Evolutionary conservation across 495 filamentous ascomycete genomes (phyloP).

Genomic region (Zalerion maritima): DNA sequence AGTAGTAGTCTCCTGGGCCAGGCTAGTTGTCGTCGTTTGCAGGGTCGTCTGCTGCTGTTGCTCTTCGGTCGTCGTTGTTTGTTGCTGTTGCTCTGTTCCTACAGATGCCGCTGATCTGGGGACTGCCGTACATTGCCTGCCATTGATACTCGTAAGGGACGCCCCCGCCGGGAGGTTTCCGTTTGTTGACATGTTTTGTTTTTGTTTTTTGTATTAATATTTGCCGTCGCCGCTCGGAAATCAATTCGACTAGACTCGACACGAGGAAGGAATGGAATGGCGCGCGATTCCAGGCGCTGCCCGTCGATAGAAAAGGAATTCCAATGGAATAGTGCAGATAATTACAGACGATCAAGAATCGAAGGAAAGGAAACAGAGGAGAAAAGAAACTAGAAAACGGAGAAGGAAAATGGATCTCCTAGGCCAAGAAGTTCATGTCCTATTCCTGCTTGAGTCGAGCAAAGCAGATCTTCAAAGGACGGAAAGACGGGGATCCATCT

Average conservation of each 20-base stretch:
- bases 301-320: no score
- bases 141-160: constrained; percentile 28
- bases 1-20: constrained; percentile 3
- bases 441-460: no score
- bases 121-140: constrained; percentile 32
- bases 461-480: constrained; percentile 12
- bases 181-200: constrained; percentile 14
- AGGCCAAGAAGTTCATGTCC: constrained; percentile 9
- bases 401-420: no score
- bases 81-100: constrained; percentile 8
- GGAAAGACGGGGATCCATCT: constrained; percentile 4
- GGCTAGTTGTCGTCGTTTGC: constrained; percentile 6
- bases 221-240: no score
- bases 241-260: no score
- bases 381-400: no score
- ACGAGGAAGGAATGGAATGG: no score
- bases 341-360: no score
- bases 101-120: constrained; percentile 18
- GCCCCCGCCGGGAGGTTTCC: constrained; percentile 22
- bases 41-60: constrained; percentile 7
- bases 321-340: no score
- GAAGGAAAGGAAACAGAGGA: no score
- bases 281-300: no score
- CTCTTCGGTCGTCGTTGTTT: constrained; percentile 1
- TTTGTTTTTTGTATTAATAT: constrained; percentile 4